Evolutionary conservation across 257 asterid species (phyloP).

Genomic region (Solanum dulcamara): DNA sequence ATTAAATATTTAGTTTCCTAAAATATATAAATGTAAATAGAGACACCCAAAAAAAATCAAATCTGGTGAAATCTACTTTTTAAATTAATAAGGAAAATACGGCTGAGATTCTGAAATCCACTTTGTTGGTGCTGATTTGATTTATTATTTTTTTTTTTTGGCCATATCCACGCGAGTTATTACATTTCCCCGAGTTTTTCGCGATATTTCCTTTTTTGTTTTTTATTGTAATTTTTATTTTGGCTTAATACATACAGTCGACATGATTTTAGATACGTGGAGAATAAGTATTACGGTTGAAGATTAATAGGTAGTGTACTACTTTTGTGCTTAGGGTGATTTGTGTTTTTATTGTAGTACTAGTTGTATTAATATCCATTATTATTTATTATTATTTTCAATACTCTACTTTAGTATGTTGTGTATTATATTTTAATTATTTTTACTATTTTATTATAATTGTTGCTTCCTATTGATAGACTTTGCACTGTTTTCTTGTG

Average conservation of each 20-base stretch:
- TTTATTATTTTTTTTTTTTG: not conserved
- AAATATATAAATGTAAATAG: not conserved
- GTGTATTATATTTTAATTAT: no score
- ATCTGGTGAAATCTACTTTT: conserved; percentile 57
- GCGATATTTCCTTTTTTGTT: conserved; percentile 9
- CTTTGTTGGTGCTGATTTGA: conserved; percentile 36
- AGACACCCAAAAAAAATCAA: conserved; percentile 13
- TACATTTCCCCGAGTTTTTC: conserved; percentile 6
- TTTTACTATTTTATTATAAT: no score
- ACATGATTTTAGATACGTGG: no score
- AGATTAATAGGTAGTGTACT: no score
- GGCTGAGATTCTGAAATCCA: conserved; percentile 60
- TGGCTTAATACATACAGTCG: not conserved
- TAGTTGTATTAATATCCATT: no score
- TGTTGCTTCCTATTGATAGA: no score
- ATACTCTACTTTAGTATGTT: no score
- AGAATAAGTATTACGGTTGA: no score
- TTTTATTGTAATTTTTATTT: not conserved
- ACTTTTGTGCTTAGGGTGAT: no score
- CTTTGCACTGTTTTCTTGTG: no score
- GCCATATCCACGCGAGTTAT: conserved; percentile 26
- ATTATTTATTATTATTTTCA: no score
- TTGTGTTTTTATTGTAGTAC: no score
- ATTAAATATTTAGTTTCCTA: not conserved
- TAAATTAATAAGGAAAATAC: conserved; percentile 15